Evolutionary conservation across 2,329 filamentous ascomycete genomes (phyloP).

Genomic region (Cladophialophora exuberans): DNA sequence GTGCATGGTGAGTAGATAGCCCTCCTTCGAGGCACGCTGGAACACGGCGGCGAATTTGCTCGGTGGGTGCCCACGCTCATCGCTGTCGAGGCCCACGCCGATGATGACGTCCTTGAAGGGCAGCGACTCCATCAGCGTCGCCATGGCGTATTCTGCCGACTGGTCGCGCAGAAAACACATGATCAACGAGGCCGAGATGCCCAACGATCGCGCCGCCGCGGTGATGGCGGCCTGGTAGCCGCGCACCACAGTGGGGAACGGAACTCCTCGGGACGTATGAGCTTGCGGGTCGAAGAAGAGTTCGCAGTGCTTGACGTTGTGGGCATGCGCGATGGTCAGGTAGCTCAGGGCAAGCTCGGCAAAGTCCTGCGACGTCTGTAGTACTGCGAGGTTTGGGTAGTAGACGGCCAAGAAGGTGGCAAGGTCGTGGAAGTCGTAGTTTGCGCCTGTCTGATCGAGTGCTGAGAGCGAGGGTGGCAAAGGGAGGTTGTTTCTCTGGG

Average conservation of each 20-base stretch:
- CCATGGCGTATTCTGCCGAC: conserved; percentile 32
- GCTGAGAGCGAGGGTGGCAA: conserved; percentile 24
- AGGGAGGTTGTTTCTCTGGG: conserved; percentile 29
- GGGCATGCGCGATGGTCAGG: conserved; percentile 64
- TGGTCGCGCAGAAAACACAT: conserved; percentile 67
- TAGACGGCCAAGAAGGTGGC: conserved; percentile 71
- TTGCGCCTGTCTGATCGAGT: conserved; percentile 14
- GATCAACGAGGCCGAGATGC: conserved; percentile 67
- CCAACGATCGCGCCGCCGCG: conserved; percentile 65
- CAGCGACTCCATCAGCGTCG: conserved; percentile 30
- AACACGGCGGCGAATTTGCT: conserved; percentile 32
- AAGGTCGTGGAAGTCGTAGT: conserved; percentile 32
- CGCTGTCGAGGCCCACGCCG: conserved; percentile 33
- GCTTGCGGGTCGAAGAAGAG: conserved; percentile 83
- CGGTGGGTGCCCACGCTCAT: conserved; percentile 33
- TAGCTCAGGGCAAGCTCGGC: conserved; percentile 73
- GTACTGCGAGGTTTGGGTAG: conserved; percentile 73
- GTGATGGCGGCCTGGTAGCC: conserved; percentile 65
- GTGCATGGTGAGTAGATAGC: conserved; percentile 53
- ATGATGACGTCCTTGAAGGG: conserved; percentile 33
- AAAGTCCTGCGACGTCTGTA: conserved; percentile 69
- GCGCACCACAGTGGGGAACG: conserved; percentile 64
- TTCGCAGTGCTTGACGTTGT: conserved; percentile 73
- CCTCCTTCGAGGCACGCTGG: conserved; percentile 38
- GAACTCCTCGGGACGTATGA: conserved; percentile 66